These are phyloP conservation scores for Phytophthora litchii DNA, from an alignment of 352 stramenopile genomes.

Conservation along the genomic window DNA sequence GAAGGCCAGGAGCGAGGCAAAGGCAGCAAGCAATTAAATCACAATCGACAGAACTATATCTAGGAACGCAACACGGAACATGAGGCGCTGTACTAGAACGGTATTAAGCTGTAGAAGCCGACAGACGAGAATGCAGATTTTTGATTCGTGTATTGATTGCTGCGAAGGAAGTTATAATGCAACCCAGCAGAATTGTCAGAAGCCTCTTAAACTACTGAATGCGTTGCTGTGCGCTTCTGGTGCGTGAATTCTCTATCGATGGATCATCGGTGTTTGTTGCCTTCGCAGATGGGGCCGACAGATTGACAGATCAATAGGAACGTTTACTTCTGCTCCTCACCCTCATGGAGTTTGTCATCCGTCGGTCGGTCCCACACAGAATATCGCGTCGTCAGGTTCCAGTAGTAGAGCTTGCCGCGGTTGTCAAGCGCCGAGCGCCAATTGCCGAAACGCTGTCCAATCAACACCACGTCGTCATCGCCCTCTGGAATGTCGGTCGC, in stretches of 20 bases:
- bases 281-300: background rate
- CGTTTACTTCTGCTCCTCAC: conserved; percentile 45
- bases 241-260: conserved; percentile 25
- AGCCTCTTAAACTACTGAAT: conserved; percentile 1
- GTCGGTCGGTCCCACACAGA: conserved; percentile 81
- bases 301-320: conserved; percentile 7
- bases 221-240: conserved; percentile 4
- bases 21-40: conserved; percentile 23
- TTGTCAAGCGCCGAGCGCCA: conserved; percentile 87
- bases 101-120: no score
- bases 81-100: background rate
- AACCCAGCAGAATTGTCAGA: conserved; percentile 21
- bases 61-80: conserved; percentile 7
- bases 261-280: conserved; percentile 4
- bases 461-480: conserved; percentile 73
- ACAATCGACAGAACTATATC: conserved; percentile 1
- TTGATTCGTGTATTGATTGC: conserved; percentile 24
- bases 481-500: conserved; percentile 22
- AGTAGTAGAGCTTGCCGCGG: conserved; percentile 88
- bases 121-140: background rate
- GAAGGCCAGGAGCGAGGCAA: conserved; percentile 18
- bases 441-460: conserved; percentile 84
- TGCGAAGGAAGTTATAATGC: conserved; percentile 22
- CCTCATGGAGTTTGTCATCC: conserved; percentile 61
- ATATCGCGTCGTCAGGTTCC: conserved; percentile 85